Evolutionary conservation across 768 basidiomycete genomes (phyloP).

Genomic region (Dentipellis fragilis): DNA sequence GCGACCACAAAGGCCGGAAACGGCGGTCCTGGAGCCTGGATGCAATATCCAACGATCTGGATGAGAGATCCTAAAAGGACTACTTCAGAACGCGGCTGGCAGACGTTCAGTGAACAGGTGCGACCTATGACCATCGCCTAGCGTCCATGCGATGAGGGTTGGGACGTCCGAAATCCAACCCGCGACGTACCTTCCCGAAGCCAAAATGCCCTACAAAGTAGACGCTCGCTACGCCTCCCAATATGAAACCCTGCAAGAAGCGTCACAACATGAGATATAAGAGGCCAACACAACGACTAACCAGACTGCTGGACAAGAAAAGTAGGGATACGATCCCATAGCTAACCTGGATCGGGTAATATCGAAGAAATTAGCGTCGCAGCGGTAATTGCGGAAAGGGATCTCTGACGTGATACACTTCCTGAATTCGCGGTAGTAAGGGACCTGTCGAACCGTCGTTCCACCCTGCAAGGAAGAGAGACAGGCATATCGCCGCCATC

Average conservation of each 20-base stretch:
- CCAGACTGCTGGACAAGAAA: no score
- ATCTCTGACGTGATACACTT: constrained; percentile 3
- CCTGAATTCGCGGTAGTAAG: constrained; percentile 10
- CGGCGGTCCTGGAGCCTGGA: constrained; percentile 16
- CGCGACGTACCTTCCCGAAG: constrained; percentile 2
- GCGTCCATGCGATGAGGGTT: no score
- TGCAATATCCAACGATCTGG: constrained; percentile 12
- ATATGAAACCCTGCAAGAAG: background rate
- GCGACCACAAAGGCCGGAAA: constrained; percentile 16
- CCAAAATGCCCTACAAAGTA: background rate
- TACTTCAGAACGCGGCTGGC: background rate
- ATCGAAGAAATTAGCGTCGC: constrained; percentile 18
- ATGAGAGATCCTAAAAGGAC: constrained; percentile 9
- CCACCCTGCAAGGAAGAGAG: constrained; percentile 10
- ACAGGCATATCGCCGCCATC: constrained; percentile 2
- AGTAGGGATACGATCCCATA: no score
- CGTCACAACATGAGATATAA: background rate
- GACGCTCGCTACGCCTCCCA: background rate
- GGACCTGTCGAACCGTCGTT: constrained; percentile 11
- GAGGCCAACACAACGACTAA: no score
- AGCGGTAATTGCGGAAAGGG: background rate
- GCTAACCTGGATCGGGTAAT: background rate
- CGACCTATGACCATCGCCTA: no score
- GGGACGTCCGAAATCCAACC: background rate
- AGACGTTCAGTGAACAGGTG: background rate